Evolutionary conservation across 2,329 filamentous ascomycete species (phyloP), one percentile per base, ranked within the genome.

Genomic region (Chrysoporthe austroafricana): DNA sequence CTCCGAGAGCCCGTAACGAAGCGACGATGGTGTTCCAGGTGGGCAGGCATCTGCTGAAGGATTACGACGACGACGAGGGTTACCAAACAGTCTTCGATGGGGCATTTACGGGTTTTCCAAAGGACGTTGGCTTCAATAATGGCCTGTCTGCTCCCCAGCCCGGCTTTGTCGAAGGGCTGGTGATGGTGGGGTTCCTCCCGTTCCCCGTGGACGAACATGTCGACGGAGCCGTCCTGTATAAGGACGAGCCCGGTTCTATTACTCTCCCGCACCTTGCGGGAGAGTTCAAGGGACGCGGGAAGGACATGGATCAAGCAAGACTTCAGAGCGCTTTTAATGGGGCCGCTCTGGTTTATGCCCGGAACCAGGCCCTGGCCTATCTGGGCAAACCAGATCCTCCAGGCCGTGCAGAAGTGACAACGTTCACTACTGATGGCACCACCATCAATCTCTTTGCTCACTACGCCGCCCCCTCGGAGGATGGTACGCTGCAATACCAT

Each of bases 131-230:
- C 8, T 74, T 76, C 56, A 77, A 77, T 34, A 68, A 73, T 46
- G 69, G 69, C 21, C 69, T 77, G 4, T 73, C 73, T 50, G 67
- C 72, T n/a, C 69, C 73, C 42, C 72, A 75, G 59, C 75, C 76
- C 43, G 74, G 75, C 67, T 75, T 72, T 36, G 61, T 77, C 62
- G 71, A 77, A 62, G 74, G 74, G 16, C 44, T 46, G 16, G 4
- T 1, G 18, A 14, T 1, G 18, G 7, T 14, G 16, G 44, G 5
- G 18, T 46, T 46, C 44, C 62, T 1, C 1, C 44, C 44, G 18
- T 46, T 46, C 13, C 44, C 44, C 14, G 44, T 46, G 6, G 44
- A 46, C 18, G 44, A 46, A 16, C 14, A 46, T 14, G 14, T 46
- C 1, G 18, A 46, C 44, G 44, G 44, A 46, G 44, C 44, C 18